Evolutionary conservation across 768 basidiomycete species (phyloP).

Genomic region (Auriscalpium vulgare): DNA sequence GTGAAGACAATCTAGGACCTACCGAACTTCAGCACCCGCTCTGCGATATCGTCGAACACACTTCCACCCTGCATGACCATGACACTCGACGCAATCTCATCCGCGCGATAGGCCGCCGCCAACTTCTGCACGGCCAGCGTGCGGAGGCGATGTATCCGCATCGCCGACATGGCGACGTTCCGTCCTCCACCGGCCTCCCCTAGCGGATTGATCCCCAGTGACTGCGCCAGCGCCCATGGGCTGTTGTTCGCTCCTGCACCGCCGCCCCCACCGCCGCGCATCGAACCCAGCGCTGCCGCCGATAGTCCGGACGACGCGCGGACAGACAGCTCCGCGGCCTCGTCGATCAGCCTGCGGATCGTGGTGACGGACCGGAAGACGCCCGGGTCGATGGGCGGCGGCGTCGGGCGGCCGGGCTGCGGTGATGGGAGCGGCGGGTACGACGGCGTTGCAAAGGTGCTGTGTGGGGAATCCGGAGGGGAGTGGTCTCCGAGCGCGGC

Average conservation of each 20-base stretch:
- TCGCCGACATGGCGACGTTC: slow-evolving; percentile 77
- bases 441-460: slow-evolving; percentile 23
- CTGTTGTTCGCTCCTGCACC: slow-evolving; percentile 32
- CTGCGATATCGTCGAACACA: slow-evolving; percentile 89
- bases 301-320: slow-evolving; percentile 82
- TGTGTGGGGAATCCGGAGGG: slow-evolving; percentile 25
- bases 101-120: slow-evolving; percentile 76
- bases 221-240: slow-evolving; percentile 58
- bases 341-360: slow-evolving; percentile 80
- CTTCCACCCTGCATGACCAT: slow-evolving; percentile 95
- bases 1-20: slow-evolving; percentile 10
- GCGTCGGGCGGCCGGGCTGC: slow-evolving; percentile 59
- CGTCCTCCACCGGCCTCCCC: slow-evolving; percentile 52
- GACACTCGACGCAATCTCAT: slow-evolving; percentile 88
- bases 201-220: slow-evolving; percentile 52
- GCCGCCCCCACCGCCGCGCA: slow-evolving; percentile 32
- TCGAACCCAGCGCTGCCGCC: slow-evolving; percentile 61
- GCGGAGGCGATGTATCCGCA: slow-evolving; percentile 72
- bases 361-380: slow-evolving; percentile 70
- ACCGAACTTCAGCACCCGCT: slow-evolving; percentile 71
- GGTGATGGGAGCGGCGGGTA: slow-evolving; percentile 45
- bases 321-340: slow-evolving; percentile 82
- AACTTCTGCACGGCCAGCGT: slow-evolving; percentile 82
- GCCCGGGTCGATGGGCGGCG: slow-evolving; percentile 85
- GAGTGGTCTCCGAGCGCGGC: slow-evolving; percentile 32